Base-by-base conservation (phyloP, 1,284 basidiomycete genomes). In the Ceratobasidium sp. region DNA sequence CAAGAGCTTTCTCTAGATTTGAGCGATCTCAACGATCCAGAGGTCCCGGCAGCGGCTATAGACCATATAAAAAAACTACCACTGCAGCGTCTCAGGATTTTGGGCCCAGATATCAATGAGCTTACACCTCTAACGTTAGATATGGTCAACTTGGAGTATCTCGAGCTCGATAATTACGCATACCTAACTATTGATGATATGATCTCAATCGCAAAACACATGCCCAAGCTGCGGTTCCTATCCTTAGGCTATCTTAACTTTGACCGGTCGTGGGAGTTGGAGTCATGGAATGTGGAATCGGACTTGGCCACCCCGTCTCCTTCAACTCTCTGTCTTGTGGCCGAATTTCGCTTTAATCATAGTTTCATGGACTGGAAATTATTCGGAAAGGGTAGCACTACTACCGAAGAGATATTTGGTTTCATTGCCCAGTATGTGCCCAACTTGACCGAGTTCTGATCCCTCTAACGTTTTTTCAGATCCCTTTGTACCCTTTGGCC, bases 191-290 rank as follows among this genome's bases (percentile, higher is more conserved):
- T 25, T n/a, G 62, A 65, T 6, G 40, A 65, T 5, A 37, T 64
- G 3, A 8, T 46, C 19, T 22, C 9, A 11, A 43, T 49, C 8
- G 43, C 62, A 34, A 49, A 32, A 15, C n/a, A 25, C 46, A 5
- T 37, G 19, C 43, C 62, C 40, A 65, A 65, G 43, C 62, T 65
- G 8, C 62, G 62, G 2, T 29, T 65, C 5, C 25, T 65, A 29
- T 29, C 25, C 25, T 29, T 29, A 29, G n/a, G 6, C 13, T 9
- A 4, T 29, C 37, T 49, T 4, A n/a, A 11, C 15, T 8, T 25
- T 4, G 29, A 46, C 6, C 13, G 40, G 40, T 8, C 1, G 9
- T n/a, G 37, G 19, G 22, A 34, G 22, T 37, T 34, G 15, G 4
- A 8, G 61, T 19, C 61, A 4, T n/a, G 43, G 34, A 37, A 64